These are phyloP conservation scores for Forsythia suspensa DNA, from an alignment of 257 asterid species.

Conservation along the genomic window DNA sequence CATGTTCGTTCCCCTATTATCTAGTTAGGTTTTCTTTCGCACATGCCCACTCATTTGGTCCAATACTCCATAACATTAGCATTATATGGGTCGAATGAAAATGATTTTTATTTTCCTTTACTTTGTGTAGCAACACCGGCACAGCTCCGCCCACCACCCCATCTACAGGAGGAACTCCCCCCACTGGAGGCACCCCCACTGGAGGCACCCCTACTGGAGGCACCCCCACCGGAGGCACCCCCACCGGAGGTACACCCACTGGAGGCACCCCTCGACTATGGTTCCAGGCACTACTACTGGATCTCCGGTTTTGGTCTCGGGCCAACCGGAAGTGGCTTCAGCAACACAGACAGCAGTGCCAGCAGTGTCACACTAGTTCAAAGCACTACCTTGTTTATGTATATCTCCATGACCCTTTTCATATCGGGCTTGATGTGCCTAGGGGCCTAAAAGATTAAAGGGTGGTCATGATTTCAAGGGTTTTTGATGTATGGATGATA, in stretches of 20 bases:
- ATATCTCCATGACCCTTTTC: conserved; percentile 12
- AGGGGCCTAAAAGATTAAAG: conserved; percentile 1
- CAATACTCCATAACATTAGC: neutral
- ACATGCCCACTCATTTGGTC: neutral
- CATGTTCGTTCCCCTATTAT: neutral
- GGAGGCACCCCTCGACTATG: conserved; percentile 13
- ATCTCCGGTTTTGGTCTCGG: conserved; percentile 41
- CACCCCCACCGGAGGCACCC: conserved; percentile 15
- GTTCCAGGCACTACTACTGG: conserved; percentile 30
- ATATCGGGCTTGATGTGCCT: conserved; percentile 25
- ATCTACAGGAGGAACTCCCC: conserved; percentile 2
- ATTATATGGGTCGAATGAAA: neutral
- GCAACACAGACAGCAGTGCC: conserved; percentile 24
- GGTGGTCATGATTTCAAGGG: neutral
- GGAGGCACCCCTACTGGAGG: conserved; percentile 1
- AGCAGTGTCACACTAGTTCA: conserved; percentile 12
- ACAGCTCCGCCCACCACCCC: conserved; percentile 22
- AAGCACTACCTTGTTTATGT: conserved; percentile 17
- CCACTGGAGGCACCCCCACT: neutral
- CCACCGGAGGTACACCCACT: neutral
- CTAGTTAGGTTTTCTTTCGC: conserved; percentile 6
- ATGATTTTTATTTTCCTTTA: neutral
- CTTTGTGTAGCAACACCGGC: conserved; percentile 30
- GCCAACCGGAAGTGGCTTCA: conserved; percentile 42
- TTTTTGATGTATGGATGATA: neutral